phyloP scores from a whole-genome alignment of 75 land plant species.

The Isoetes taiwanensis region DNA sequence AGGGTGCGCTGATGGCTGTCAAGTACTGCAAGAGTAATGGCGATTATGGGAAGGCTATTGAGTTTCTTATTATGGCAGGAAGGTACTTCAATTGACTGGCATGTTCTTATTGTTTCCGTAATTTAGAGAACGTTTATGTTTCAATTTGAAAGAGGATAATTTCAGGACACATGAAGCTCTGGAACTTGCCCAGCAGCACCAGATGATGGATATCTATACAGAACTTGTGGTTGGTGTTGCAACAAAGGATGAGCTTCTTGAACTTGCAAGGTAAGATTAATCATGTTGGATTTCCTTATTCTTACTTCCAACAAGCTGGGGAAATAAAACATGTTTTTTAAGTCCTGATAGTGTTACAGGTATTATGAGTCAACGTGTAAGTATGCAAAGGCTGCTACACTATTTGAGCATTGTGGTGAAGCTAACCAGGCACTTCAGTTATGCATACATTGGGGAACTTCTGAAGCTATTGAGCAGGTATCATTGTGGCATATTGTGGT shows the following conservation, averaged over 20 bases:
- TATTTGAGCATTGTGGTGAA: conserved; percentile 21
- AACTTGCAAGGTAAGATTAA: conserved; percentile 14
- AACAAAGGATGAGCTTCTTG: conserved; percentile 18
- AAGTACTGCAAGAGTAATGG: conserved; percentile 23
- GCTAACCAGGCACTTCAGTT: conserved; percentile 15
- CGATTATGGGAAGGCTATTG: conserved; percentile 25
- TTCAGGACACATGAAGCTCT: conserved; percentile 23
- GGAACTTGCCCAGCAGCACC: conserved; percentile 25
- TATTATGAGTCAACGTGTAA: conserved; percentile 26
- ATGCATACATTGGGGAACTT: conserved; percentile 14
- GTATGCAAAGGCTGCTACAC: conserved; percentile 12
- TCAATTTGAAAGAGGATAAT: not conserved
- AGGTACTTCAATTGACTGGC: conserved; percentile 7
- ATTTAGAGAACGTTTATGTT: not conserved
- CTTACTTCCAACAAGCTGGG: not conserved
- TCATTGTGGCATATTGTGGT: no score
- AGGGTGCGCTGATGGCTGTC: conserved; percentile 22
- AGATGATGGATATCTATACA: conserved; percentile 20
- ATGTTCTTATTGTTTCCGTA: not conserved
- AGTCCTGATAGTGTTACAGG: conserved; percentile 9
- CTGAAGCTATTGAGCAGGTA: conserved; percentile 25
- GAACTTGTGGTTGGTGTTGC: conserved; percentile 19
- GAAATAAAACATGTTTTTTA: no score
- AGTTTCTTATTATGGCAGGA: conserved; percentile 25
- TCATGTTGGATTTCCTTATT: not conserved